phyloP scores from a whole-genome alignment of 2,329 filamentous ascomycete genomes.

The Cytospora piceicola region DNA sequence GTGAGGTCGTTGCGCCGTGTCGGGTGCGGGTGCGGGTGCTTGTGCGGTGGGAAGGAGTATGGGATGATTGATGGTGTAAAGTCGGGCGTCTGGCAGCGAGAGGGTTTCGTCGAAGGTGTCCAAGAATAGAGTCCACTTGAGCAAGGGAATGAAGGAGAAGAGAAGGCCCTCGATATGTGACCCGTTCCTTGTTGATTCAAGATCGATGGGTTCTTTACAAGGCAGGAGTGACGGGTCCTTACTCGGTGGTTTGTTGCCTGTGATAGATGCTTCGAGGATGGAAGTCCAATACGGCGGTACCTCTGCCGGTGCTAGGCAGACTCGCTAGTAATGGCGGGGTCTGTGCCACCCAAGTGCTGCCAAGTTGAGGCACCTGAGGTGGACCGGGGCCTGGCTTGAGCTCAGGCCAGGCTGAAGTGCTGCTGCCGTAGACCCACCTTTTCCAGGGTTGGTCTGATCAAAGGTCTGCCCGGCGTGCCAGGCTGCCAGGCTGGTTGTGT shows the following conservation, averaged over 20 bases:
- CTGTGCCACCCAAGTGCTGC: constrained; percentile 19
- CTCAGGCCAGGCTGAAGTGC: too few species aligned
- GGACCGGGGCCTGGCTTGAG: background rate
- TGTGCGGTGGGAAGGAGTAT: background rate
- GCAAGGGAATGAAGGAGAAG: background rate
- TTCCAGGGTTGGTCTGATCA: too few species aligned
- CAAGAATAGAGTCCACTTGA: background rate
- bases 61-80: background rate
- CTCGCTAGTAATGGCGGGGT: constrained; percentile 28
- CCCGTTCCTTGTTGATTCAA: background rate
- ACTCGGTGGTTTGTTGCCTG: background rate
- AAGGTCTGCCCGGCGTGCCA: too few species aligned
- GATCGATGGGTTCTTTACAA: background rate
- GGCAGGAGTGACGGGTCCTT: background rate
- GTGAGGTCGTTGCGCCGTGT: background rate
- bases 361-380: background rate
- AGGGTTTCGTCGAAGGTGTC: background rate
- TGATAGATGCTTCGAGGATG: background rate
- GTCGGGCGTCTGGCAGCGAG: background rate
- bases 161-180: background rate
- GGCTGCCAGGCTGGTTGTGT: too few species aligned
- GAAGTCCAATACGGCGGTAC: background rate
- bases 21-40: background rate
- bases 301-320: constrained; percentile 27
- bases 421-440: too few species aligned